Conservation (phyloP, 495 filamentous ascomycete species). For the Cenococcum geophilum region DNA sequence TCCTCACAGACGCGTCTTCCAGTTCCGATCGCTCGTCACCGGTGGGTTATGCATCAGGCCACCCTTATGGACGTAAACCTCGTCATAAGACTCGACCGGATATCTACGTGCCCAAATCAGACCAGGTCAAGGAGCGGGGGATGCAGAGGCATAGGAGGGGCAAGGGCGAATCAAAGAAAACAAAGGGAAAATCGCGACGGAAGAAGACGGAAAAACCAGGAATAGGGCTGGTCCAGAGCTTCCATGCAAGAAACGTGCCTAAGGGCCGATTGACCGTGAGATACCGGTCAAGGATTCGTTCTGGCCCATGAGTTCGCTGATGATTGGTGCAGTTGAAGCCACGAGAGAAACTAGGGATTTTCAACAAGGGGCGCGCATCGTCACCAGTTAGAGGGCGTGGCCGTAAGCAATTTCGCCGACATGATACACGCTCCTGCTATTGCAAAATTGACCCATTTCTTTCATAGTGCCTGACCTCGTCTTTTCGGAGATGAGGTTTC, state of each 20-base stretch:
- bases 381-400: conserved; percentile 48
- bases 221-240: conserved; percentile 53
- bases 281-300: conserved; percentile 46
- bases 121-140: conserved; percentile 38
- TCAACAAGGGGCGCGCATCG: conserved; percentile 64
- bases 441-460: conserved; percentile 13
- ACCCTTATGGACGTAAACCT: conserved; percentile 33
- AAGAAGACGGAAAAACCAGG: conserved; percentile 39
- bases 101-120: conserved; percentile 45
- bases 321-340: conserved; percentile 48
- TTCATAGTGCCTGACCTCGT: conserved; percentile 55
- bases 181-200: conserved; percentile 36
- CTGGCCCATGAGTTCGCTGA: conserved; percentile 13
- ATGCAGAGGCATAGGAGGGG: conserved; percentile 19
- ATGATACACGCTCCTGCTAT: conserved; percentile 14
- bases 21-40: conserved; percentile 5
- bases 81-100: conserved; percentile 35
- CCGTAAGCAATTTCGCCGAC: conserved; percentile 36
- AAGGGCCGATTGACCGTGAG: conserved; percentile 45
- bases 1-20: conserved; percentile 13
- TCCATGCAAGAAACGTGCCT: conserved; percentile 58
- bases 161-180: conserved; percentile 28
- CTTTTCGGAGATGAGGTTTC: conserved; percentile 64
- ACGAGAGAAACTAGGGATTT: conserved; percentile 53
- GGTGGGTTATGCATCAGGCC: conserved; percentile 17